Base-by-base conservation (phyloP, 176 grass and related monocot species). In the Tuctoria greenei region DNA sequence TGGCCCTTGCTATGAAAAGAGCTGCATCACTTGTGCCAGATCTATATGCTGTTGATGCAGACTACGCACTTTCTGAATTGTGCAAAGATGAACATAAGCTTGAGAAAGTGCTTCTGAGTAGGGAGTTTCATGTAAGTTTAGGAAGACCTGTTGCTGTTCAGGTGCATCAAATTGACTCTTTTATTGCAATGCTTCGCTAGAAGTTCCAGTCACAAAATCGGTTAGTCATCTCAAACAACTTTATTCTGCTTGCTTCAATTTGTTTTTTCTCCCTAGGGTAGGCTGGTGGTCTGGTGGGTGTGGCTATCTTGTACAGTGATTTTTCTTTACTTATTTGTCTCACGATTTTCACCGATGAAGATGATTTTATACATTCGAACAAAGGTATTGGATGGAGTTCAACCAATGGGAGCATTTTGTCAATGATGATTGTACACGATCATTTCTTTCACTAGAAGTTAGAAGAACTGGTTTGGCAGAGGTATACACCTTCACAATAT, bases 101-200 rank as follows among this genome's bases (percentile, higher is more conserved):
- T 51, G 87, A 94, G 10, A 86, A 82, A 71, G 49, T 90, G 27
- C 77, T 97, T 79, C 66, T 97, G 28, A 64, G 83, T 47, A 92
- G 84, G 88, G 88, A 90, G 82, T 98, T 98, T 73, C 91, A 98
- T 82, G 76, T 98, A 67, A 98, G 95, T 55, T 87, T 98, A 81
- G 95, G 91, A 88, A 98, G 91, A 92, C 93, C 95, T 65, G 87
- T 94, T 84, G 79, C 84, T 24, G 66, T 98, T 69, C 79, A 98
- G 84, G 86, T 92, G 52, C 86, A 98, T 81, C 95, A 98, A 72
- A 95, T 98, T 66, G 95, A 95, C 52, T 94, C 91, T 15, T 85
- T 98, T 9, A 18, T 99, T 1, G 64, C 89, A 81, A 99, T 92
- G 95, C 95, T 99, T 84, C 91, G 82, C 23, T 74, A 85, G 47